Evolutionary conservation across 495 filamentous ascomycete genomes (phyloP), one percentile per base, ranked within the genome.

Genomic region (Diplogelasinospora grovesii): DNA sequence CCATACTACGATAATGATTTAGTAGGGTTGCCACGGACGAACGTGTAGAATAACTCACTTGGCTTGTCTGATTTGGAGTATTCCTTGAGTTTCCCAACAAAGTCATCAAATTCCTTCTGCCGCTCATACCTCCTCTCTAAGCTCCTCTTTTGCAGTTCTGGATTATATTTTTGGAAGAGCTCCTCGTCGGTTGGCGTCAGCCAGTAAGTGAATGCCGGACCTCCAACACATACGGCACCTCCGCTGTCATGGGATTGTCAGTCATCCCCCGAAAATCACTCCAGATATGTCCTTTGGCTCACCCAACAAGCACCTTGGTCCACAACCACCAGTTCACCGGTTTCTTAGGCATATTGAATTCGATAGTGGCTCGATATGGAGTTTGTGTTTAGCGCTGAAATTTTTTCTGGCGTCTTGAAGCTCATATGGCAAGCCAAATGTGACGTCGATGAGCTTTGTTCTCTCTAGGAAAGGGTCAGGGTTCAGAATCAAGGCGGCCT

Each of bases 31-130:
- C 3, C 7, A n/a, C 8, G 7, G 9, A 6, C 11, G 9, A 7
- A 8, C 19, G 21, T 30, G 6, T 3, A 14, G 23, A 20, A 27
- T n/a, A 1, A 52, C 67, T 18, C 54, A 69, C 61, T 93, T 26
- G 85, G 84, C 64, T 93, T 95, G 56, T 89, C 78, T 1, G 83
- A 89, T 61, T 90, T 95, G 7, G 86, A 85, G 68, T 89, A 85
- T 50, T 89, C 74, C 72, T 89, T 94, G 56, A 98, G 63, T 49
- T 78, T 80, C 19, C 44, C 70, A 22, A 97, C 81, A 53, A 93
- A 96, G 41, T 89, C 77, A 51, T 93, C 83, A 56, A 94, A 90
- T 16, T 95, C 88, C 65, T 93, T 72, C 48, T 87, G 77, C 39
- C 72, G 74, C 48, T 79, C 74, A 31, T 81, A 68, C 21, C 89